A percentile compares a stretch with the other conserved stretches of the same genome.
Evolutionary conservation across 192 early-diverging fungal genomes (phyloP).

Genomic region (Chytriomyces confervae): DNA sequence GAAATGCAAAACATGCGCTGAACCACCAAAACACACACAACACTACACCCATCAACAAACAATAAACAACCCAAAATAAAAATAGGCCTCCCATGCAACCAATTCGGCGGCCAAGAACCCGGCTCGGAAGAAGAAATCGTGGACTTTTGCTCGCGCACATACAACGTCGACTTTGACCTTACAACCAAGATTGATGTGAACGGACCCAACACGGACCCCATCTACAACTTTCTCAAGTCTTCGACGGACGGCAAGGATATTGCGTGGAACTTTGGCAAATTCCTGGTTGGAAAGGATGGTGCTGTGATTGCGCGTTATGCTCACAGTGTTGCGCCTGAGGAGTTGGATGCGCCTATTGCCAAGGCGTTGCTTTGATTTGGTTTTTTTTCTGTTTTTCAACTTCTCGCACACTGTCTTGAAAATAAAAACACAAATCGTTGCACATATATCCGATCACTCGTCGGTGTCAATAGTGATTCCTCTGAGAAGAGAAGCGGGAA

Average conservation of each 20-base stretch:
- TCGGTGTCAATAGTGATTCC: too few species aligned
- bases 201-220: constrained; percentile 50
- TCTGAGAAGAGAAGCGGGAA: too few species aligned
- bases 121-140: constrained; percentile 51
- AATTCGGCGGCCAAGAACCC: constrained; percentile 33
- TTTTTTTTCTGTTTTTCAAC: neutral
- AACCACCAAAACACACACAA: too few species aligned
- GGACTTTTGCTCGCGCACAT: constrained; percentile 68
- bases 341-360: constrained; percentile 16
- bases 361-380: neutral
- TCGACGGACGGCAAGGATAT: constrained; percentile 3
- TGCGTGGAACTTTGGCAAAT: constrained; percentile 63
- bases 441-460: too few species aligned
- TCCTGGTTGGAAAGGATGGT: constrained; percentile 51
- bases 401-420: too few species aligned
- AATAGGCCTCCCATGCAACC: constrained; percentile 79
- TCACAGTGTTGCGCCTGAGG: constrained; percentile 7
- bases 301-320: constrained; percentile 44
- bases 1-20: too few species aligned
- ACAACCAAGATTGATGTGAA: constrained; percentile 83
- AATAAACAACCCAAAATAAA: too few species aligned
- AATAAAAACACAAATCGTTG: too few species aligned
- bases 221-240: constrained; percentile 54
- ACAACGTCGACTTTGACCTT: constrained; percentile 82
- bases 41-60: too few species aligned